Evolutionary conservation across 1,284 basidiomycete species (phyloP).

Genomic region (Cutaneotrichosporon cutaneum): DNA sequence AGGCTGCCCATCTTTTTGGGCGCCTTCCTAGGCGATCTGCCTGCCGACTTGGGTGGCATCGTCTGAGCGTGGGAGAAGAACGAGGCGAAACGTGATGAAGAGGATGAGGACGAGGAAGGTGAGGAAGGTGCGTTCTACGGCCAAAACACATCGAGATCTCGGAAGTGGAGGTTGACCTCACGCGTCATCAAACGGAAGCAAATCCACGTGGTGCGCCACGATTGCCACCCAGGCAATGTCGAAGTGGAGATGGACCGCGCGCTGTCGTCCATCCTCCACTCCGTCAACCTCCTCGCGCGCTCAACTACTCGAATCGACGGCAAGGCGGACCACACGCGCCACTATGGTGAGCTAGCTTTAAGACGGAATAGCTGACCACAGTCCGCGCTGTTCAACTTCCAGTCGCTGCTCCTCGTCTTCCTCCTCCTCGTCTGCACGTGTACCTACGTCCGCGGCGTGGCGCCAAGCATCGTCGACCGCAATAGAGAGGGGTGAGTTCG

Average conservation of each 20-base stretch:
- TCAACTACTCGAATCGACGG: no score
- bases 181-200: constrained; percentile 11
- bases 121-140: background rate
- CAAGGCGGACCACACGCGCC: background rate
- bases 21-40: constrained; percentile 1
- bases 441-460: constrained; percentile 87
- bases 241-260: background rate
- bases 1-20: constrained; percentile 37
- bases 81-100: background rate
- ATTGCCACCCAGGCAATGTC: constrained; percentile 1
- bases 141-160: background rate
- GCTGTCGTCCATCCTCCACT: background rate
- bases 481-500: constrained; percentile 85
- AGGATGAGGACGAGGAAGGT: background rate
- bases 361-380: constrained; percentile 47
- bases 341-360: constrained; percentile 12
- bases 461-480: constrained; percentile 83
- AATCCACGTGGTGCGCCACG: constrained; percentile 5
- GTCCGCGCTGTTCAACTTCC: constrained; percentile 98
- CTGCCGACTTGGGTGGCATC: constrained; percentile 9
- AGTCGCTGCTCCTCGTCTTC: constrained; percentile 88
- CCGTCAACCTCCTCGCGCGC: background rate
- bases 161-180: background rate
- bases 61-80: background rate
- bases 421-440: constrained; percentile 94